A percentile compares a stretch with the other conserved stretches of the same genome.
Conservation (phyloP, 768 basidiomycete genomes). For the Ramaria sp. region DNA sequence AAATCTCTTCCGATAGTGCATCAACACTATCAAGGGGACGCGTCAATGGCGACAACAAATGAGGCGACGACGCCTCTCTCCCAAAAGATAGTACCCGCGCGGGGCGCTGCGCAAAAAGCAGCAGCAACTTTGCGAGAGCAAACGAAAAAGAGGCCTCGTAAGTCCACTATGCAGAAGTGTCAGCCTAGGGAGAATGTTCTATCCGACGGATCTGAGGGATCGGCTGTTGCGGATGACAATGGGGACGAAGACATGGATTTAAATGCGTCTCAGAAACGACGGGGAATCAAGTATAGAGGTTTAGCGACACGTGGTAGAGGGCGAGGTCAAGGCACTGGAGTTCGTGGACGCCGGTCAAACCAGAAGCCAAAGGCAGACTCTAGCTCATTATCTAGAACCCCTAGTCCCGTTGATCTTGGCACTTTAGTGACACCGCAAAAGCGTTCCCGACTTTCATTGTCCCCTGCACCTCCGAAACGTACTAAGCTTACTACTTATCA, state of each 20-base stretch:
- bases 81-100: constrained; percentile 16
- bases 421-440: background rate
- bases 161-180: constrained; percentile 15
- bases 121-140: constrained; percentile 23
- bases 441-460: background rate
- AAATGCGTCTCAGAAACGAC: background rate
- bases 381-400: too few relatives aligned
- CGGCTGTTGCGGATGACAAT: constrained; percentile 2
- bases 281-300: background rate
- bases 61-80: background rate
- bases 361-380: background rate
- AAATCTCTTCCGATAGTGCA: background rate
- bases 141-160: constrained; percentile 18
- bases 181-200: constrained; percentile 13
- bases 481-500: background rate
- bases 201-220: constrained; percentile 3
- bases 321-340: background rate
- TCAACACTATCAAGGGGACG: background rate
- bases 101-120: constrained; percentile 26
- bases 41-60: background rate
- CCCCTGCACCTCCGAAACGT: background rate
- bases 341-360: background rate
- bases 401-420: background rate
- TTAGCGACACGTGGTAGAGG: background rate
- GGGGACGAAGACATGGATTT: background rate